Evolutionary conservation across 768 basidiomycete species (phyloP).

Genomic region (Calocybe gangraenosa): DNA sequence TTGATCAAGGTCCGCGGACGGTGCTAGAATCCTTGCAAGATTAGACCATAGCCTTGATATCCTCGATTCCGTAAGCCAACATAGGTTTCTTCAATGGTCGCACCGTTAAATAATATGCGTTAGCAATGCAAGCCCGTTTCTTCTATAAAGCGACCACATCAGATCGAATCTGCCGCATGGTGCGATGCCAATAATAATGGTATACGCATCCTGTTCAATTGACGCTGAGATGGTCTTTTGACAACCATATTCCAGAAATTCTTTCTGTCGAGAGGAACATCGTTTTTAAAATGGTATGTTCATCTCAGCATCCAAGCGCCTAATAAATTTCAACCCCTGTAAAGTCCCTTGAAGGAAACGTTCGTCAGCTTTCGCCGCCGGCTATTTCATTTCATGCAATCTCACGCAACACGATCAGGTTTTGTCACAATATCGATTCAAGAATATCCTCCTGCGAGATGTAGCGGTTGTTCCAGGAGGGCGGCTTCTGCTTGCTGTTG

Average conservation of each 20-base stretch:
- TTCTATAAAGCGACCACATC: slow-evolving; percentile 10
- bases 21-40: slow-evolving; percentile 4
- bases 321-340: background rate
- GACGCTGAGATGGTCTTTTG: too few relatives aligned
- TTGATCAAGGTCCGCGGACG: slow-evolving; percentile 8
- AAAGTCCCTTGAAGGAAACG: background rate
- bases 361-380: background rate
- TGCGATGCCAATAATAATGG: background rate
- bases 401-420: background rate
- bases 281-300: slow-evolving; percentile 12
- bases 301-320: background rate
- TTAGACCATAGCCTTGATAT: slow-evolving; percentile 12
- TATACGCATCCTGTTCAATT: background rate
- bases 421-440: slow-evolving; percentile 3
- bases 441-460: slow-evolving; percentile 8
- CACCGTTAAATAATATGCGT: background rate
- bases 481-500: background rate
- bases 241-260: slow-evolving; percentile 4
- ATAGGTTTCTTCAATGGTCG: background rate
- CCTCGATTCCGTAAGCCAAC: slow-evolving; percentile 5
- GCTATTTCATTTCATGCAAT: background rate
- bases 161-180: slow-evolving; percentile 11
- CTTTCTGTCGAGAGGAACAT: slow-evolving; percentile 12
- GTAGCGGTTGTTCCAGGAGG: slow-evolving; percentile 1
- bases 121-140: slow-evolving; percentile 2